Evolutionary conservation across 179 eudicot genomes (phyloP).

Genomic region (Spergularia azorica): DNA sequence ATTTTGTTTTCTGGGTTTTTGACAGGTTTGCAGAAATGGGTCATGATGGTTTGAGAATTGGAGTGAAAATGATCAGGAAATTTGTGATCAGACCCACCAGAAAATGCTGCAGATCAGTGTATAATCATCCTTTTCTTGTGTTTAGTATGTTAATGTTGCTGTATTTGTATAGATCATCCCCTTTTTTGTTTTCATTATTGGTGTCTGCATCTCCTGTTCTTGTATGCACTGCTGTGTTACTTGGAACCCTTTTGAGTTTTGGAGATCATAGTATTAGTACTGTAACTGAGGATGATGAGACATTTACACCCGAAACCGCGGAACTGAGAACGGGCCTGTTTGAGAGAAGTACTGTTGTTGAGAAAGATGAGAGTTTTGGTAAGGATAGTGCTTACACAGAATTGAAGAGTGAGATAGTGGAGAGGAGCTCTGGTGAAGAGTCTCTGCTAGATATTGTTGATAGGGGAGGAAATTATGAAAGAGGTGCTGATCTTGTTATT

Average conservation of each 20-base stretch:
- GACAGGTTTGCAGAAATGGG: constrained; percentile 43
- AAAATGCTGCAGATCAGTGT: constrained; percentile 54
- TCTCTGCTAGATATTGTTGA: constrained; percentile 30
- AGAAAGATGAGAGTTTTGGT: constrained; percentile 42
- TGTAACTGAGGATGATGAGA: constrained; percentile 53
- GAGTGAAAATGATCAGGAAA: constrained; percentile 43
- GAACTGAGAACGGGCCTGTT: constrained; percentile 36
- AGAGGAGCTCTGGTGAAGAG: constrained; percentile 35
- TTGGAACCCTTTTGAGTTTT: constrained; percentile 81
- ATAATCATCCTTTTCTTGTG: constrained; percentile 73
- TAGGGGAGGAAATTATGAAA: constrained; percentile 27
- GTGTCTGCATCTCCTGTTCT: constrained; percentile 86
- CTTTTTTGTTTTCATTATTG: constrained; percentile 67
- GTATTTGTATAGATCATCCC: constrained; percentile 65
- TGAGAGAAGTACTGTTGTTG: constrained; percentile 39
- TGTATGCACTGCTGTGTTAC: constrained; percentile 78
- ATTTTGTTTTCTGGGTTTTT: constrained; percentile 12
- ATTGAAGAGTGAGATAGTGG: constrained; percentile 35
- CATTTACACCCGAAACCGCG: constrained; percentile 27
- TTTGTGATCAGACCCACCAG: constrained; percentile 44
- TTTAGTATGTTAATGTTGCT: constrained; percentile 52
- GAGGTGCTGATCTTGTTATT: constrained; percentile 26
- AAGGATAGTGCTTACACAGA: constrained; percentile 41
- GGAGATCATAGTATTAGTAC: constrained; percentile 55
- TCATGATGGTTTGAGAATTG: constrained; percentile 43